phyloP scores from a whole-genome alignment of 2,329 filamentous ascomycete genomes.

The Dendryphion nanum region DNA sequence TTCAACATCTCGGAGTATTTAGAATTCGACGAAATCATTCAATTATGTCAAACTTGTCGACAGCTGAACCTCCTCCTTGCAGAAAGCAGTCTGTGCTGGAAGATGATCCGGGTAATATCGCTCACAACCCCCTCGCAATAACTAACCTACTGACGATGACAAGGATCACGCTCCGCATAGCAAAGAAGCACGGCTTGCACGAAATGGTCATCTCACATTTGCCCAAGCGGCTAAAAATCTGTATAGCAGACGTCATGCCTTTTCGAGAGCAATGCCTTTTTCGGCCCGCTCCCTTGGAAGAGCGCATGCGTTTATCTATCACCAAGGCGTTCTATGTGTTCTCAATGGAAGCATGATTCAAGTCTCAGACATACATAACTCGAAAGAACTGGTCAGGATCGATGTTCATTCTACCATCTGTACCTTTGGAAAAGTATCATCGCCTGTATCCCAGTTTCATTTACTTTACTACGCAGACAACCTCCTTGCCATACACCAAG shows the following conservation, averaged over 20 bases:
- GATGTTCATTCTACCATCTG: conserved; percentile 19
- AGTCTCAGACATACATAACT: conserved; percentile 56
- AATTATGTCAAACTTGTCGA: conserved; percentile 54
- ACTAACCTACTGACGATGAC: too few species aligned
- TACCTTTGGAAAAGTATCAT: too few species aligned
- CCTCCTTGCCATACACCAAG: conserved; percentile 27
- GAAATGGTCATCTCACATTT: conserved; percentile 42
- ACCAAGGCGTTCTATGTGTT: conserved; percentile 65
- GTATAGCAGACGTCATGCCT: conserved; percentile 60
- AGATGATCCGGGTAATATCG: too few species aligned
- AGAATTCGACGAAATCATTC: conserved; percentile 57
- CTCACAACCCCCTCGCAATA: too few species aligned
- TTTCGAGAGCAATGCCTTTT: conserved; percentile 63
- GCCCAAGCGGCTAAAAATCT: conserved; percentile 58
- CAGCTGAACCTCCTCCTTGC: conserved; percentile 52
- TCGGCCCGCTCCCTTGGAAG: conserved; percentile 59
- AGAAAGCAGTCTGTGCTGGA: conserved; percentile 57
- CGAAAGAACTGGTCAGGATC: conserved; percentile 10
- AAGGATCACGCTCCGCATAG: conserved; percentile 46
- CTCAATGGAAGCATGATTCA: conserved; percentile 54
- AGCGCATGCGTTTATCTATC: conserved; percentile 62
- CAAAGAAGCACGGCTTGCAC: conserved; percentile 45
- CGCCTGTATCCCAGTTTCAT: conserved; percentile 40
- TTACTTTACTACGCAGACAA: conserved; percentile 34
- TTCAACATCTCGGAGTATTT: conserved; percentile 57